Percentiles rank a stretch among this genome's conserved stretches.
phyloP scores from a whole-genome alignment of 2,329 filamentous ascomycete genomes.

The Fusarium annulatum region DNA sequence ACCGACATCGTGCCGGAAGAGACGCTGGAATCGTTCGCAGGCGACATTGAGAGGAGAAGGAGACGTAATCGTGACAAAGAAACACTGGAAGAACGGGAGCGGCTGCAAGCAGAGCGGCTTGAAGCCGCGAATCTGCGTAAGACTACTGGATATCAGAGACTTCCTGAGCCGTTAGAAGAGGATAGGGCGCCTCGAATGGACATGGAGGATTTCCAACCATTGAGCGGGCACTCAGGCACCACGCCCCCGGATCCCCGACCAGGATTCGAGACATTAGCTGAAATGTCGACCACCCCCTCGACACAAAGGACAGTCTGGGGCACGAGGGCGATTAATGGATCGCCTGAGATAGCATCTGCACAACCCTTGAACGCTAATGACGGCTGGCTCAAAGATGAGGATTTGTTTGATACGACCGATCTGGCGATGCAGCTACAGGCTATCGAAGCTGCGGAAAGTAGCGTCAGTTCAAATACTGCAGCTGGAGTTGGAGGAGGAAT shows the following conservation, averaged over 20 bases:
- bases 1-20: constrained; percentile 84
- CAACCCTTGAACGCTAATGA: constrained; percentile 64
- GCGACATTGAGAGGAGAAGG: constrained; percentile 79
- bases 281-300: constrained; percentile 83
- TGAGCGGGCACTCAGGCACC: constrained; percentile 62
- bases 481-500: constrained; percentile 26
- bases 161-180: constrained; percentile 53
- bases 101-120: constrained; percentile 81
- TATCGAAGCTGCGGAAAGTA: constrained; percentile 55
- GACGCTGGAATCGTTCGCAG: constrained; percentile 78
- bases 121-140: constrained; percentile 77
- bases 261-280: constrained; percentile 76
- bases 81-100: constrained; percentile 85
- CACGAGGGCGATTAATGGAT: constrained; percentile 74
- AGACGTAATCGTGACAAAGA: constrained; percentile 86
- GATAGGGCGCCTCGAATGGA: constrained; percentile 57
- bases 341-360: constrained; percentile 62
- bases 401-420: constrained; percentile 73
- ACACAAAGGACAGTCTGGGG: constrained; percentile 89
- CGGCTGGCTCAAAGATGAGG: constrained; percentile 87
- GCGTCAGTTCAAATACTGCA: constrained; percentile 28
- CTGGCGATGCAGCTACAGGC: constrained; percentile 69
- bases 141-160: constrained; percentile 54
- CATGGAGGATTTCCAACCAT: constrained; percentile 73
- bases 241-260: constrained; percentile 67